These are phyloP conservation scores for Pythium coloratum DNA, from an alignment of 352 stramenopile species.

Conservation along the genomic window DNA sequence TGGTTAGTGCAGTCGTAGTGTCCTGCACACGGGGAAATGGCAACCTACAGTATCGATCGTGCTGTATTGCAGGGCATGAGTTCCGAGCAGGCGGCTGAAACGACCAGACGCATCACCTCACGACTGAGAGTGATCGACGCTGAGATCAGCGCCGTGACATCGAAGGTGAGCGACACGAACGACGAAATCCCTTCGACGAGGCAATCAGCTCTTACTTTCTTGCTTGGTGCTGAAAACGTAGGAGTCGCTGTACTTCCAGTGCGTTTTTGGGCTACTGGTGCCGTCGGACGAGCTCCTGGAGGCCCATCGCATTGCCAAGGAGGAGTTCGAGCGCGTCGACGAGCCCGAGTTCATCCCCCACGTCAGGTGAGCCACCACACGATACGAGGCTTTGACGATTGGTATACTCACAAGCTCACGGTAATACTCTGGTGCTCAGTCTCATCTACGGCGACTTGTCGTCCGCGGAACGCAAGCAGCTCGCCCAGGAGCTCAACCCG, in stretches of 20 bases:
- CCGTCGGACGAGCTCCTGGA: constrained; percentile 38
- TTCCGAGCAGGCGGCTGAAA: constrained; percentile 29
- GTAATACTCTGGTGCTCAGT: constrained; percentile 19
- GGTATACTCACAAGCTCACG: no score
- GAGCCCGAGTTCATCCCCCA: constrained; percentile 62
- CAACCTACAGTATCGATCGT: no score
- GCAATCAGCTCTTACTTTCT: no score
- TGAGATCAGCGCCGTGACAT: constrained; percentile 43
- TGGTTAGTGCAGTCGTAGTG: constrained; percentile 23
- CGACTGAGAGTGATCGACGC: constrained; percentile 32
- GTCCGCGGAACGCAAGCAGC: constrained; percentile 24
- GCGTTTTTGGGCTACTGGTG: constrained; percentile 55
- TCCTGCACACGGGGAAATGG: no score
- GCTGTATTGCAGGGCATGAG: constrained; percentile 27
- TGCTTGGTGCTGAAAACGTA: constrained; percentile 14
- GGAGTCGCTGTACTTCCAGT: constrained; percentile 67
- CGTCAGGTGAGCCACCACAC: constrained; percentile 39
- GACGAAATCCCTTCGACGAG: no score
- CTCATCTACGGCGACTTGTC: constrained; percentile 61
- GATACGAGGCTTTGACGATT: no score
- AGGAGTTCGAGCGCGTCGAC: constrained; percentile 46
- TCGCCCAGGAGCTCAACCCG: constrained; percentile 42
- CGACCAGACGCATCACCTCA: constrained; percentile 38
- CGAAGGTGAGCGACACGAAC: constrained; percentile 38
- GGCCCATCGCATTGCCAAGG: constrained; percentile 38